Percentiles rank a stretch among this genome's conserved stretches.
phyloP scores from a whole-genome alignment of 2,329 filamentous ascomycete species.

The Colletotrichum chrysophilum region DNA sequence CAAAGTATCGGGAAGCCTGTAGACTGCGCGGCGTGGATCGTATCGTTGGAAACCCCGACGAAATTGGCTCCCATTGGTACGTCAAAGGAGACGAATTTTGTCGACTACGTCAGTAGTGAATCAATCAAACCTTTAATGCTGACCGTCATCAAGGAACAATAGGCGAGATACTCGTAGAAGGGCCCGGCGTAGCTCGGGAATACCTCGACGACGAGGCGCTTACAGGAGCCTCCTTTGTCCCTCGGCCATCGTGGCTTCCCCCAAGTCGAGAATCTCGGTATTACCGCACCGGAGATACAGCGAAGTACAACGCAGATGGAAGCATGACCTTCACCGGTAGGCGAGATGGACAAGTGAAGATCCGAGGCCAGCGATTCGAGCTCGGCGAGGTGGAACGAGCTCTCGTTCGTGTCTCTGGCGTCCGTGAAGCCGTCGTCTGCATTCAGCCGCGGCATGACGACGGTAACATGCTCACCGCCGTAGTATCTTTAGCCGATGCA shows the following conservation, averaged over 20 bases:
- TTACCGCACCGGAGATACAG: neutral
- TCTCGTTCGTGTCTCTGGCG: neutral
- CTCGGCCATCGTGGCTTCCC: neutral
- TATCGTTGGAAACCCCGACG: neutral
- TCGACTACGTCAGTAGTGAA: neutral
- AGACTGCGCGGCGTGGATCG: neutral
- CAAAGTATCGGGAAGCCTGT: neutral
- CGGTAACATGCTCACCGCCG: neutral
- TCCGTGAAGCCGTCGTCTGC: neutral
- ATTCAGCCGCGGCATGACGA: neutral
- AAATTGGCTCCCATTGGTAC: conserved; percentile 23
- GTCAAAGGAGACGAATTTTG: neutral
- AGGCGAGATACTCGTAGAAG: neutral
- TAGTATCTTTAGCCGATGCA: neutral
- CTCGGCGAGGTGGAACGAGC: neutral
- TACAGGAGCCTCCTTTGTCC: neutral
- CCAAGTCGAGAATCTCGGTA: neutral
- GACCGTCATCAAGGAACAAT: neutral
- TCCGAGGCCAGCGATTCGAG: neutral
- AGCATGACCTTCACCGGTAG: neutral
- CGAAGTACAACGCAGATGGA: neutral
- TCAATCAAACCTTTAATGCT: neutral
- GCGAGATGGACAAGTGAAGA: neutral
- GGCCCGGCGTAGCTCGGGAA: neutral
- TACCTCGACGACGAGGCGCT: neutral